Percentiles rank a stretch among this genome's conserved stretches.
Conservation (phyloP, 2,329 filamentous ascomycete genomes). For the Pestalotiopsis fici region DNA sequence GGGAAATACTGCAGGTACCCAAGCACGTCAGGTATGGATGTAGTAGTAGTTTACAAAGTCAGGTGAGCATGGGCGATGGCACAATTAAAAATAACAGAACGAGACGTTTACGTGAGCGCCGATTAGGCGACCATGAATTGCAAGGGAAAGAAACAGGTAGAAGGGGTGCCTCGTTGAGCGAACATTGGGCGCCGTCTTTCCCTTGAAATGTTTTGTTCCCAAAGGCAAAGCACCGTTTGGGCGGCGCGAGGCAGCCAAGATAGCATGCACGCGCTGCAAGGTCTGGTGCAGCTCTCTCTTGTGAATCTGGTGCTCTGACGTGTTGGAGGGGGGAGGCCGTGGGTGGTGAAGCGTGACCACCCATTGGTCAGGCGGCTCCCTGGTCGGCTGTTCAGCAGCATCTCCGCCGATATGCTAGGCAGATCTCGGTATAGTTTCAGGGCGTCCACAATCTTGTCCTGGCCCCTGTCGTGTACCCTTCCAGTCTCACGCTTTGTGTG, state of each 20-base stretch:
- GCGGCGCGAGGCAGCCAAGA: background rate
- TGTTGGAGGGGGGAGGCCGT: background rate
- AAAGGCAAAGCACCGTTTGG: background rate
- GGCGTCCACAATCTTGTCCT: background rate
- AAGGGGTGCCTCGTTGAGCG: too few relatives aligned
- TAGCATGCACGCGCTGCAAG: slow-evolving; percentile 8
- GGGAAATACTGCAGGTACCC: background rate
- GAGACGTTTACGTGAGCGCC: slow-evolving; percentile 1
- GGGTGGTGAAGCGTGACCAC: background rate
- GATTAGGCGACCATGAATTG: background rate
- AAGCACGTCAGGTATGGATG: background rate
- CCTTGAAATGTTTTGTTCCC: slow-evolving; percentile 6
- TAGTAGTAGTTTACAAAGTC: background rate
- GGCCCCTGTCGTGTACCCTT: background rate
- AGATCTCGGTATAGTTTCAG: slow-evolving; percentile 9
- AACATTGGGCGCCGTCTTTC: background rate
- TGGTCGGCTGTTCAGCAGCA: background rate
- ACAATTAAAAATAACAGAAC: background rate
- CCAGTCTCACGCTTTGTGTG: background rate
- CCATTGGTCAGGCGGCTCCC: slow-evolving; percentile 3
- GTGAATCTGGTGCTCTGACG: background rate
- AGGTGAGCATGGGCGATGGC: slow-evolving; percentile 3
- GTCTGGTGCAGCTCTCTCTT: background rate
- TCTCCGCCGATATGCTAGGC: slow-evolving; percentile 5
- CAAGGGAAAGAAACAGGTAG: too few relatives aligned